Evolutionary conservation across 192 early-diverging fungal species (phyloP).

Genomic region (Coemansia sp.): DNA sequence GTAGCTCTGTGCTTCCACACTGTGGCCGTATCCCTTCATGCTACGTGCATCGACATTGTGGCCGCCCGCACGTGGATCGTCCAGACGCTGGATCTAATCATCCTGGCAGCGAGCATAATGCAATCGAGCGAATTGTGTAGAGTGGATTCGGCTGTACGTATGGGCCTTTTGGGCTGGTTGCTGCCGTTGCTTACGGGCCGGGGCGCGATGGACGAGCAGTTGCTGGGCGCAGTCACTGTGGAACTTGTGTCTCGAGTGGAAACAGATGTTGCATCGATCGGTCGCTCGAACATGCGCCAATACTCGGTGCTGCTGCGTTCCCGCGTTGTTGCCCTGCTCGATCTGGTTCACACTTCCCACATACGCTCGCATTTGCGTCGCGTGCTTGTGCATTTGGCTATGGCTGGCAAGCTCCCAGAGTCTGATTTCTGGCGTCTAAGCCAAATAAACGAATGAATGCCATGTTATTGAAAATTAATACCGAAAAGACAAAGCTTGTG

Average conservation of each 20-base stretch:
- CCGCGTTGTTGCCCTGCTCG: conserved; percentile 26
- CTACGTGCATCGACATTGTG: neutral
- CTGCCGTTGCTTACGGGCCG: conserved; percentile 33
- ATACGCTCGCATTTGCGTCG: conserved; percentile 8
- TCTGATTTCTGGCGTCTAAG: conserved; percentile 26
- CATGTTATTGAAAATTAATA: neutral
- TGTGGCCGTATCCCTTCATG: conserved; percentile 17
- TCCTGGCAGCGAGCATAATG: conserved; percentile 26
- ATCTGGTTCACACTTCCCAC: conserved; percentile 8
- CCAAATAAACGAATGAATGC: conserved; percentile 1
- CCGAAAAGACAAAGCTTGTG: neutral
- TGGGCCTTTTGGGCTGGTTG: conserved; percentile 19
- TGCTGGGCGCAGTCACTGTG: conserved; percentile 3
- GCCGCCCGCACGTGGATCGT: conserved; percentile 15
- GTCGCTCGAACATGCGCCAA: conserved; percentile 10
- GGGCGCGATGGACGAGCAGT: neutral
- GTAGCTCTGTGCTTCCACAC: conserved; percentile 5
- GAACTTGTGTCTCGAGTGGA: conserved; percentile 27
- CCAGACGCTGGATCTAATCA: conserved; percentile 33
- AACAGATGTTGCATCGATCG: neutral
- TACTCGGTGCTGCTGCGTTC: conserved; percentile 30
- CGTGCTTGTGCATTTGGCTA: conserved; percentile 25
- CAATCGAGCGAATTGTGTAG: neutral
- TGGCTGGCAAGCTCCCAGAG: conserved; percentile 25
- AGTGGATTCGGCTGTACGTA: conserved; percentile 2